Percentiles rank a stretch among this genome's conserved stretches.
Conservation (phyloP, 441 rosid genomes). For the Croton setiger region DNA sequence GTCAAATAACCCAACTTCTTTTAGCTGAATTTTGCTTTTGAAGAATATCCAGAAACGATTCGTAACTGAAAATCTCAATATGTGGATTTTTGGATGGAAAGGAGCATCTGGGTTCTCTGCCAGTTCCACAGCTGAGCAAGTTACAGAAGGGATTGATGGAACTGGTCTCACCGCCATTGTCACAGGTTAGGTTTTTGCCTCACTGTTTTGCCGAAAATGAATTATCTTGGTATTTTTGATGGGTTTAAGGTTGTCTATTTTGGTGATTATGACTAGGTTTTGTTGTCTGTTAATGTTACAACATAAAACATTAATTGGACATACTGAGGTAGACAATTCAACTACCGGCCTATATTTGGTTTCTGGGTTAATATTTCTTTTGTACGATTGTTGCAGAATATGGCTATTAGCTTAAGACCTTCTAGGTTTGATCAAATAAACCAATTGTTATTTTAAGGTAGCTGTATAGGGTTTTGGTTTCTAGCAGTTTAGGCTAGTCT, state of each 20-base stretch:
- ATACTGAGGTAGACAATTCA: background rate
- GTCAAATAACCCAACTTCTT: background rate
- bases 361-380: background rate
- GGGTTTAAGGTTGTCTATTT: background rate
- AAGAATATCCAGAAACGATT: background rate
- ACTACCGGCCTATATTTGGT: background rate
- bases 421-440: background rate
- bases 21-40: background rate
- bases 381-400: background rate
- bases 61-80: constrained; percentile 4
- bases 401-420: background rate
- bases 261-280: background rate
- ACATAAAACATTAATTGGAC: background rate
- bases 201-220: background rate
- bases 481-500: too few species aligned
- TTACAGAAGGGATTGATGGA: constrained; percentile 50
- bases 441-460: background rate
- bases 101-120: constrained; percentile 62
- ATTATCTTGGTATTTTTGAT: background rate
- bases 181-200: constrained; percentile 36
- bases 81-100: constrained; percentile 54
- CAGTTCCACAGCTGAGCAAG: constrained; percentile 54
- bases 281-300: background rate
- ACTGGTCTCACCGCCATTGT: constrained; percentile 53
- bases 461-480: background rate